Percentiles rank a stretch among this genome's conserved stretches.
These are phyloP conservation scores for Quercus bicolor DNA, from an alignment of 306 rosid species.

Conservation along the genomic window DNA sequence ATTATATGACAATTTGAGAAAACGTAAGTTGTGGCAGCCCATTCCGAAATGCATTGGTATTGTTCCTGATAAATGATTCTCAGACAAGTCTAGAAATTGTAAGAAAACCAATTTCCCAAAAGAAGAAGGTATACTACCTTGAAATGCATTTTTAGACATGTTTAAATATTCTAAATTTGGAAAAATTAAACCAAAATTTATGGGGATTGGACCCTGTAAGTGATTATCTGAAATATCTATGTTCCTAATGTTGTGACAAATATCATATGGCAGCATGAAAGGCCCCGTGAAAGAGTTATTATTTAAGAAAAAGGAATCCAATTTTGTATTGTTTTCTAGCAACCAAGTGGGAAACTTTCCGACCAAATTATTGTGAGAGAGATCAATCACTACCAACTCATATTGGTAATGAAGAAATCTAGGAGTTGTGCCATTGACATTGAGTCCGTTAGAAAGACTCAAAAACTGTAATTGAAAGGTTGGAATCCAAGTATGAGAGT, in stretches of 20 bases:
- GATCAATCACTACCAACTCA: too few species aligned
- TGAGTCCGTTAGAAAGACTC: too few species aligned
- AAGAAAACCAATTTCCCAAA: neutral
- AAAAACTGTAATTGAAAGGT: too few species aligned
- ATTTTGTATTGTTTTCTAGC: neutral
- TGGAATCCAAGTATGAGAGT: too few species aligned
- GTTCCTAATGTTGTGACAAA: too few species aligned
- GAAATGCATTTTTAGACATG: neutral
- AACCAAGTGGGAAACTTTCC: neutral
- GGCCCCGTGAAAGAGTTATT: too few species aligned
- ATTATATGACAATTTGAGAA: neutral
- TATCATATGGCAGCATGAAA: too few species aligned
- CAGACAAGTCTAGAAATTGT: rapidly evolving
- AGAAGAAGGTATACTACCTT: neutral
- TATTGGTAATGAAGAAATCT: too few species aligned
- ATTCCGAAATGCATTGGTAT: neutral
- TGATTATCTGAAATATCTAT: neutral
- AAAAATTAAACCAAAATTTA: neutral
- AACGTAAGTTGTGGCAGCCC: rapidly evolving
- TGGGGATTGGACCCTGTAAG: neutral
- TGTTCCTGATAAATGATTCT: neutral
- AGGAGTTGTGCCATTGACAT: too few species aligned
- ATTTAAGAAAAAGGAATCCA: neutral
- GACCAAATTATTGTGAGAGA: neutral
- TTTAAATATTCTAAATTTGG: neutral